Conservation (phyloP, 768 basidiomycete genomes). For the Leccinum sublutescens region DNA sequence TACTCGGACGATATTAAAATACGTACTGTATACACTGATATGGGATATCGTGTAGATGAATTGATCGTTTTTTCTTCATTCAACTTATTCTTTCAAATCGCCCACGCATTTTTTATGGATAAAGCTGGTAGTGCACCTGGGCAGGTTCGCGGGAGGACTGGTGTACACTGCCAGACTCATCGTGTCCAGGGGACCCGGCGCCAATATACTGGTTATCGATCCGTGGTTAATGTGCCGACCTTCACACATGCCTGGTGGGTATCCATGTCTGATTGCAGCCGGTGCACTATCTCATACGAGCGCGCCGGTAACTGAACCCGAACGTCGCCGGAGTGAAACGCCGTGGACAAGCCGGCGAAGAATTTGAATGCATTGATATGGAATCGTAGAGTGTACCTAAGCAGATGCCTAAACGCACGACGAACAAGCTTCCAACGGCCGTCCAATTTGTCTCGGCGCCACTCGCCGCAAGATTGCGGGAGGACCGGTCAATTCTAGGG, state of each 20-base stretch:
- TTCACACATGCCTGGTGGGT: not conserved
- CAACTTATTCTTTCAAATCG: not conserved
- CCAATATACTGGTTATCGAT: not conserved
- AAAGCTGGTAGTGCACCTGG: not conserved
- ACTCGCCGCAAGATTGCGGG: not conserved
- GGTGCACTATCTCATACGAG: not conserved
- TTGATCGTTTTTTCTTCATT: not conserved
- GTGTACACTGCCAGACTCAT: too few species aligned
- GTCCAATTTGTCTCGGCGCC: not conserved
- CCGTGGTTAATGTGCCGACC: not conserved
- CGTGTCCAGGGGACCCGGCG: not conserved
- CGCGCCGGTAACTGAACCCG: not conserved
- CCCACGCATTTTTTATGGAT: not conserved
- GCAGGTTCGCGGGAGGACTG: conserved; percentile 20
- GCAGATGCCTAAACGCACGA: not conserved
- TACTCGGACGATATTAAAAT: not conserved
- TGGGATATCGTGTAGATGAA: not conserved
- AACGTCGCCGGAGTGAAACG: not conserved
- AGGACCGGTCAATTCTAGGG: not conserved
- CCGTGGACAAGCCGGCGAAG: not conserved
- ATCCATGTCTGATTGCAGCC: not conserved
- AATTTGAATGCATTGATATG: not conserved
- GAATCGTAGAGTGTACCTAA: not conserved
- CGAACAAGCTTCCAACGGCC: not conserved
- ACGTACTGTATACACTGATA: not conserved